These are phyloP conservation scores for Yamadazyma kanchanaburiensis DNA, from an alignment of 1,139 yeast species.

Conservation along the genomic window DNA sequence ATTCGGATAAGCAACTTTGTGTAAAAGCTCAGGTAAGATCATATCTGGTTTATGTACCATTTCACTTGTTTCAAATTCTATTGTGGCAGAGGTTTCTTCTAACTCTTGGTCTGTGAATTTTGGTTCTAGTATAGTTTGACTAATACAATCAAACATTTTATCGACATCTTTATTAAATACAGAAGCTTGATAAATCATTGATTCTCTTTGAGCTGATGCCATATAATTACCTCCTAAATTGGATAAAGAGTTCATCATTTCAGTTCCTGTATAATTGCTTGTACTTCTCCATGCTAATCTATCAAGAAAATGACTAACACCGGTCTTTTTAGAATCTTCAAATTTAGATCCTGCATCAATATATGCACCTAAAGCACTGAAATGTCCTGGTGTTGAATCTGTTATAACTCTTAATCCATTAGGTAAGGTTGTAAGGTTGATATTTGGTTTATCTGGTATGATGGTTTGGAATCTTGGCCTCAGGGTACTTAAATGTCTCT, in stretches of 20 bases:
- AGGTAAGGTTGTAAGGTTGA: conserved; percentile 50
- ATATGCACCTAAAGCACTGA: conserved; percentile 86
- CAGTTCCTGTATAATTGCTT: conserved; percentile 51
- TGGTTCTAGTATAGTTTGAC: conserved; percentile 81
- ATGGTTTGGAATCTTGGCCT: conserved; percentile 4
- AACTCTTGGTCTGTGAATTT: conserved; percentile 66
- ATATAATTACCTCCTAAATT: conserved; percentile 90
- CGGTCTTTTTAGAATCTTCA: conserved; percentile 56
- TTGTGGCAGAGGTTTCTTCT: conserved; percentile 68
- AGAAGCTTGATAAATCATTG: conserved; percentile 90
- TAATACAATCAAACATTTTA: conserved; percentile 69
- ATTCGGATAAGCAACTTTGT: conserved; percentile 70
- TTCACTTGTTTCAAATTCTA: conserved; percentile 79
- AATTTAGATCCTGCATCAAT: conserved; percentile 88
- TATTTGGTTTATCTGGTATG: conserved; percentile 17
- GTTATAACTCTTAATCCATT: conserved; percentile 86
- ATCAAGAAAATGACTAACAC: conserved; percentile 82
- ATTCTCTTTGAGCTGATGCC: conserved; percentile 90
- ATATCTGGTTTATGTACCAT: conserved; percentile 83
- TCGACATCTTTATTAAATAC: conserved; percentile 88
- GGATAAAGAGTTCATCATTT: conserved; percentile 75
- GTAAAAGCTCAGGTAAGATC: conserved; percentile 82
- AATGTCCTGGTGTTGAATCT: conserved; percentile 86
- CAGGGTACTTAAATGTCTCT: conserved; percentile 11
- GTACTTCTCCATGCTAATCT: conserved; percentile 88